Conservation (phyloP, 2,329 filamentous ascomycete genomes). For the Colletotrichum orbiculare region DNA sequence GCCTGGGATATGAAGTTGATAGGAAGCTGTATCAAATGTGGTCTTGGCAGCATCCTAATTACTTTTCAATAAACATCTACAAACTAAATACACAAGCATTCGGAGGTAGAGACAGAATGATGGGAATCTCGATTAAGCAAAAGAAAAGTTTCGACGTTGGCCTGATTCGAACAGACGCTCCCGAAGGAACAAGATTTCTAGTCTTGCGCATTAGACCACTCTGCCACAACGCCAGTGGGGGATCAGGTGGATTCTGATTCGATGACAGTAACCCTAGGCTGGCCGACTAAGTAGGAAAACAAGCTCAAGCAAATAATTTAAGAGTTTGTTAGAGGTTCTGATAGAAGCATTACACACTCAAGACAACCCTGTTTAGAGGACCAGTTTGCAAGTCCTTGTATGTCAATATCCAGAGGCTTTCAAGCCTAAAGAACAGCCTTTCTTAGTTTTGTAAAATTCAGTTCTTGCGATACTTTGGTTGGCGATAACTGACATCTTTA, state of each 20-base stretch:
- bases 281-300: background rate
- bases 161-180: constrained; percentile 27
- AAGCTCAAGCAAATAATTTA: background rate
- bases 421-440: too few species aligned
- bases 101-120: background rate
- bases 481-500: too few species aligned
- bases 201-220: constrained; percentile 28
- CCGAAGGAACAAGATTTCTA: constrained; percentile 30
- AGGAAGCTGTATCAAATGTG: too few species aligned
- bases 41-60: too few species aligned
- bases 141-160: too few species aligned
- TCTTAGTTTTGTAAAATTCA: too few species aligned
- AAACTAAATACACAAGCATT: too few species aligned
- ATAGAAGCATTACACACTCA: background rate
- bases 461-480: too few species aligned
- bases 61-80: too few species aligned
- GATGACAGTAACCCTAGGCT: accelerated
- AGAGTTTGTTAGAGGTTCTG: background rate
- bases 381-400: background rate
- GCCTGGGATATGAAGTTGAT: too few species aligned
- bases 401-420: too few species aligned
- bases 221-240: constrained; percentile 12
- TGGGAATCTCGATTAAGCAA: too few species aligned
- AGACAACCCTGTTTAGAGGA: background rate
- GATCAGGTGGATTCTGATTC: background rate